Evolutionary conservation across 441 rosid species (phyloP), one percentile per base, ranked within the genome.

Genomic region (Croton setiger): DNA sequence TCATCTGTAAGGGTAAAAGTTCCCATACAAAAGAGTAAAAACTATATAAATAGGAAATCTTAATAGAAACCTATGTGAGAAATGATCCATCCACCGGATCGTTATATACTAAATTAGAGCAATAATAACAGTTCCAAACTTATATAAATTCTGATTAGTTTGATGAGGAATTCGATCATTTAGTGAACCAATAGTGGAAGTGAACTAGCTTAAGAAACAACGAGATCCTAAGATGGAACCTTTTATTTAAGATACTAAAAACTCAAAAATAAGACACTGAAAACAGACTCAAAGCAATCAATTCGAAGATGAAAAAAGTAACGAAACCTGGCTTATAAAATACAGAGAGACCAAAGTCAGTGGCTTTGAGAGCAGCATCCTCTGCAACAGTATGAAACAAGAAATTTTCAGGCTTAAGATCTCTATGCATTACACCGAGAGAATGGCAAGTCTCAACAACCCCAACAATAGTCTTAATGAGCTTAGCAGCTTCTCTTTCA

Each of bases 321-420:
- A 48, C 44, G 11, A 39, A 68, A 92, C 98, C 98, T 81, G 96
- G 94, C 80, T 86, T 83, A 72, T 79, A 83, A 75, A 92, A 92
- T 21, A 85, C 86, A 58, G 96, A 92, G 67, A 92, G 84, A 12
- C 98, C 98, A 82, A 92, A 90, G 75, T 90, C 98, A 1, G 88
- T 88, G 5, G 98, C 90, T 59, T 88, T 88, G 33, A 92, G 87
- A 72, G 84, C 52, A 69, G 96, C 81, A 75, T 87, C 95, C 64
- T 90, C 95, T 63, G 74, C 88, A 63, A 61, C 72, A 72, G 78
- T 83, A 69, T 75, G 59, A 68, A 92, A 87, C 86, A 92, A 84
- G 81, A 92, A 90, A 75, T 92, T 90, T 80, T 92, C 98, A 69
- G 96, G 98, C 75, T 92, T 91, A 63, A 91, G 88, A 79, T 91